phyloP scores from a whole-genome alignment of 2,329 filamentous ascomycete species.

The Penicillium hordei region DNA sequence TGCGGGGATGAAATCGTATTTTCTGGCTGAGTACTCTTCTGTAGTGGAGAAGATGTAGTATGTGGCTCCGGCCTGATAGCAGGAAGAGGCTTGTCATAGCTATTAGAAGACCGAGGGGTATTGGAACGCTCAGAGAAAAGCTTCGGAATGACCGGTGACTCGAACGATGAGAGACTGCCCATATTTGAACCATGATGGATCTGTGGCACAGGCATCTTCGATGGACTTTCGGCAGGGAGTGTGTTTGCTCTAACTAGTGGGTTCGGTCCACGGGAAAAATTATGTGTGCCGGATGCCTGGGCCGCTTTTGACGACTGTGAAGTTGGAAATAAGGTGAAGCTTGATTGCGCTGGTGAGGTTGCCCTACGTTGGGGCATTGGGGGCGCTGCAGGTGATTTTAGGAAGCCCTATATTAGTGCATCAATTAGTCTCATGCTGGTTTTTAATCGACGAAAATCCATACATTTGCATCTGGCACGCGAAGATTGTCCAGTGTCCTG shows the following conservation, averaged over 20 bases:
- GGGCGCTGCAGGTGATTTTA: conserved; percentile 10
- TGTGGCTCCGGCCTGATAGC: conserved; percentile 19
- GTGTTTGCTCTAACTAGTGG: conserved; percentile 28
- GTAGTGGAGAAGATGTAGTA: neutral
- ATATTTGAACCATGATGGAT: conserved; percentile 8
- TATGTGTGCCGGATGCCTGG: conserved; percentile 32
- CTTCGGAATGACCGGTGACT: conserved; percentile 13
- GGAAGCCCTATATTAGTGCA: conserved; percentile 12
- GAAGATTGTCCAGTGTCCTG: conserved; percentile 50
- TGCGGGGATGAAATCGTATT: neutral
- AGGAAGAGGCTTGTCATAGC: conserved; percentile 24
- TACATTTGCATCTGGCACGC: conserved; percentile 51
- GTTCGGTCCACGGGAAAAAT: conserved; percentile 30
- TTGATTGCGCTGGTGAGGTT: conserved; percentile 38
- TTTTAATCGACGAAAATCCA: conserved; percentile 12
- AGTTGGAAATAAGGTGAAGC: conserved; percentile 42
- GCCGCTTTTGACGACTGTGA: conserved; percentile 34
- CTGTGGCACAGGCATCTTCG: conserved; percentile 13
- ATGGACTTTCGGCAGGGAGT: conserved; percentile 19
- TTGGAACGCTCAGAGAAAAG: conserved; percentile 11
- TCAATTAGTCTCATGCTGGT: neutral
- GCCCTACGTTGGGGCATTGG: conserved; percentile 34
- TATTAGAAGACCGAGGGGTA: conserved; percentile 17
- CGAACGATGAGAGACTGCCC: conserved; percentile 13
- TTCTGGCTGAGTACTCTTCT: neutral